Evolutionary conservation across 148 eudicot species (phyloP).

Genomic region (Camellia japonica): DNA sequence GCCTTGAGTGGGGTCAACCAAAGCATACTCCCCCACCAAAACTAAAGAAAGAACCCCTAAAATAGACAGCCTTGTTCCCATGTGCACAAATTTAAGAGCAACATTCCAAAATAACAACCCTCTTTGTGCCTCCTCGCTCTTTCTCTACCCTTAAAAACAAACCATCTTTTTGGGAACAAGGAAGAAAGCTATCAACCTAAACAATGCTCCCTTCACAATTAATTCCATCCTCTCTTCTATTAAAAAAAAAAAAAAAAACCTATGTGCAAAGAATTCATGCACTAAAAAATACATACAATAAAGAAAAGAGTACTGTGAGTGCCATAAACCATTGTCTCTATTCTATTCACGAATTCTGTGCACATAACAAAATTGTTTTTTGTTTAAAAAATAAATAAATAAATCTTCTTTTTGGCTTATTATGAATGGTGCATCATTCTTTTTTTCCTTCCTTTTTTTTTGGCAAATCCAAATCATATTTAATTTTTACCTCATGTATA

Average conservation of each 20-base stretch:
- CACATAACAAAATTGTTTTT: no score
- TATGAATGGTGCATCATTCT: neutral
- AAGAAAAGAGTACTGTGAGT: no score
- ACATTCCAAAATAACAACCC: conserved; percentile 43
- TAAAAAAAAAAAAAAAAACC: no score
- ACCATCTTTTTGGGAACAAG: conserved; percentile 20
- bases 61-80: conserved; percentile 47
- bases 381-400: no score
- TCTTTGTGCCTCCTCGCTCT: conserved; percentile 20
- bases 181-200: neutral
- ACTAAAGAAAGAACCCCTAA: conserved; percentile 28
- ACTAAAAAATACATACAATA: no score
- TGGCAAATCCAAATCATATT: neutral
- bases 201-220: neutral
- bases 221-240: neutral
- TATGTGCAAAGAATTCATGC: no score
- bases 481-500: neutral
- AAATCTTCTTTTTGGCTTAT: neutral
- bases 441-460: no score
- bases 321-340: no score
- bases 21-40: conserved; percentile 49
- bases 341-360: no score
- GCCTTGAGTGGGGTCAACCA: conserved; percentile 48
- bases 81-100: conserved; percentile 61
- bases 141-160: conserved; percentile 4